Percentiles rank a stretch among this genome's conserved stretches.
These are phyloP conservation scores for Neurospora africana DNA, from an alignment of 495 filamentous ascomycete species.

Conservation along the genomic window DNA sequence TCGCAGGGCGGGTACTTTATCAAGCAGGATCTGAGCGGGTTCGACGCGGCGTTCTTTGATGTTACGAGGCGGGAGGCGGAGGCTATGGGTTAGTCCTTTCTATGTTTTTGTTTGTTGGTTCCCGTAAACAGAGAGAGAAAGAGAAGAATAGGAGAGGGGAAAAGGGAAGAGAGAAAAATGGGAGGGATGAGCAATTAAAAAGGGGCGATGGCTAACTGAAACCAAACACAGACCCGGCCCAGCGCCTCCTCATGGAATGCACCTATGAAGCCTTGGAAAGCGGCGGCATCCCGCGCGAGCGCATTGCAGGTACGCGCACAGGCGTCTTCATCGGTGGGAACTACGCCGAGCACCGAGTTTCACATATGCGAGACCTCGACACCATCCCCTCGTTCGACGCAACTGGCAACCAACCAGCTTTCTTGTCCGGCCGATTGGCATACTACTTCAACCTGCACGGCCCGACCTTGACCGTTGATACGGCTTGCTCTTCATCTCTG, in stretches of 20 bases:
- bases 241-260: slow-evolving; percentile 45
- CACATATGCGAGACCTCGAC: slow-evolving; percentile 30
- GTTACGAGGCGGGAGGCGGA: slow-evolving; percentile 40
- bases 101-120: not conserved
- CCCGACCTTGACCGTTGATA: slow-evolving; percentile 63
- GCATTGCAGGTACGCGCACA: slow-evolving; percentile 32
- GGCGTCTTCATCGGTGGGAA: slow-evolving; percentile 37
- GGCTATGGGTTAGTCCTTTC: slow-evolving; percentile 27
- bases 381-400: slow-evolving; percentile 29
- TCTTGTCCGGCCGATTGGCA: slow-evolving; percentile 47
- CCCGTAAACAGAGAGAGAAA: not conserved
- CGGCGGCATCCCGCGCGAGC: slow-evolving; percentile 37
- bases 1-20: slow-evolving; percentile 45
- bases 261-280: slow-evolving; percentile 40
- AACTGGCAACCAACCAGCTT: slow-evolving; percentile 32
- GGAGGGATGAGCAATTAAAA: not conserved
- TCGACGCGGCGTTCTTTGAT: slow-evolving; percentile 44
- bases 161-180: not conserved
- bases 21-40: slow-evolving; percentile 35
- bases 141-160: not conserved
- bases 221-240: slow-evolving; percentile 37
- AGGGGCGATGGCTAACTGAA: not conserved
- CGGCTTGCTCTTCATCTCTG: slow-evolving; percentile 71
- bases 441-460: slow-evolving; percentile 45
- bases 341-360: slow-evolving; percentile 26